Evolutionary conservation across 352 stramenopile genomes (phyloP).

Genomic region (Phytophthora crassamura): DNA sequence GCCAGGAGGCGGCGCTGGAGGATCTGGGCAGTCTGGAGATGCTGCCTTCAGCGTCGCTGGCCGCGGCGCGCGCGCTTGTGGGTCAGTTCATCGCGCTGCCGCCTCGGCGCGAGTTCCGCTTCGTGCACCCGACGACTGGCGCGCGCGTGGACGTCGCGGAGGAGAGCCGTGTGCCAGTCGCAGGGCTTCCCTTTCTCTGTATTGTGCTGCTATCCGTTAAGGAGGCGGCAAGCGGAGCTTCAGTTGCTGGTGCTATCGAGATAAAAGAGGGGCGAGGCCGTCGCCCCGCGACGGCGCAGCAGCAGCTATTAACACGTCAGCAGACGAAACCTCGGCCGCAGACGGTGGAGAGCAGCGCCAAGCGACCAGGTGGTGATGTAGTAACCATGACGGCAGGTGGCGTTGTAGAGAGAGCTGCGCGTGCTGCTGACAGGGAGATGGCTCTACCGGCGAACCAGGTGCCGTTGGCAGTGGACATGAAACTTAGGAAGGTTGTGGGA

Average conservation of each 20-base stretch:
- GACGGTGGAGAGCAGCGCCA: not conserved
- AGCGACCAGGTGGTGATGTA: not conserved
- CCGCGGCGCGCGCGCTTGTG: slow-evolving; percentile 15
- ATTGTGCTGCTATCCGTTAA: slow-evolving; percentile 17
- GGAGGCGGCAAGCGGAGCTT: not conserved
- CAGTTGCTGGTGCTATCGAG: no score
- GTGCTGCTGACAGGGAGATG: no score
- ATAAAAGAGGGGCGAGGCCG: not conserved
- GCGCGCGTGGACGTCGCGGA: slow-evolving; percentile 1
- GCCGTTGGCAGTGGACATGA: not conserved
- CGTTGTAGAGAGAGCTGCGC: not conserved
- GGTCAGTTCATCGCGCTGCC: slow-evolving; percentile 23
- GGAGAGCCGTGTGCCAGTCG: slow-evolving; percentile 6
- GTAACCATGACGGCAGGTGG: not conserved
- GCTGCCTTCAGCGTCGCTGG: slow-evolving; percentile 21
- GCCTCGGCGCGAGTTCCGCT: slow-evolving; percentile 17
- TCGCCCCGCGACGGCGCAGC: not conserved
- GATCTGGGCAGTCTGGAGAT: slow-evolving; percentile 24
- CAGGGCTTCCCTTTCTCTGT: slow-evolving; percentile 13
- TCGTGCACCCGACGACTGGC: slow-evolving; percentile 28
- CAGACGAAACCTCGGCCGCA: not conserved
- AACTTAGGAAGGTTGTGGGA: not conserved
- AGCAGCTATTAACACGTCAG: not conserved
- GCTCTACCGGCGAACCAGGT: not conserved
- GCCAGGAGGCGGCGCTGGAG: slow-evolving; percentile 7